Percentiles rank a stretch among this genome's conserved stretches.
Conservation (phyloP, 345 rosid species). For the Psidium guajava region DNA sequence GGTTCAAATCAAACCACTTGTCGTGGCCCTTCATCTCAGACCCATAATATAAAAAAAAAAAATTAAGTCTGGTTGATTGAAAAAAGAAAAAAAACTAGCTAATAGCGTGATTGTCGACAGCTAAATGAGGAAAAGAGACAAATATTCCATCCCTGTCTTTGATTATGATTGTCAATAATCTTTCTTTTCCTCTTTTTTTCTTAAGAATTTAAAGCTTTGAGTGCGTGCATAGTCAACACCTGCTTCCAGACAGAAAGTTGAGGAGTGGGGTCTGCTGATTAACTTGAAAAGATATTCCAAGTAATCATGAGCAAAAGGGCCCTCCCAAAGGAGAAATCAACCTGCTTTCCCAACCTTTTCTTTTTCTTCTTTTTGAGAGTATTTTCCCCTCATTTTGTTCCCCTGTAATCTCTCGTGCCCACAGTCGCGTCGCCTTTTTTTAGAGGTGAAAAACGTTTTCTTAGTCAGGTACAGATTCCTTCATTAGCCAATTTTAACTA, state of each 20-base stretch:
- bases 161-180: not conserved
- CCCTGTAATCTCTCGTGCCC: not conserved
- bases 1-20: too few species aligned
- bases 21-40: not conserved
- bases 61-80: not conserved
- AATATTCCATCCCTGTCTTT: not conserved
- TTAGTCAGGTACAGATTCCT: not conserved
- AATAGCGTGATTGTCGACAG: not conserved
- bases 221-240: slow-evolving; percentile 20
- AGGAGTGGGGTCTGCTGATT: slow-evolving; percentile 18
- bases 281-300: slow-evolving; percentile 22
- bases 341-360: not conserved
- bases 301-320: slow-evolving; percentile 20
- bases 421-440: not conserved
- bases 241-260: slow-evolving; percentile 35
- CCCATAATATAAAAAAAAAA: not conserved
- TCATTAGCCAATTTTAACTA: not conserved
- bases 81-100: too few species aligned
- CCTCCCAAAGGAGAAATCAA: not conserved
- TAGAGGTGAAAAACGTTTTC: not conserved
- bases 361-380: not conserved
- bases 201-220: not conserved
- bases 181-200: not conserved
- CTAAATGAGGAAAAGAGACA: not conserved
- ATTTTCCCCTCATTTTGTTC: not conserved